phyloP scores from a whole-genome alignment of 345 rosid genomes.

The Passiflora organensis region DNA sequence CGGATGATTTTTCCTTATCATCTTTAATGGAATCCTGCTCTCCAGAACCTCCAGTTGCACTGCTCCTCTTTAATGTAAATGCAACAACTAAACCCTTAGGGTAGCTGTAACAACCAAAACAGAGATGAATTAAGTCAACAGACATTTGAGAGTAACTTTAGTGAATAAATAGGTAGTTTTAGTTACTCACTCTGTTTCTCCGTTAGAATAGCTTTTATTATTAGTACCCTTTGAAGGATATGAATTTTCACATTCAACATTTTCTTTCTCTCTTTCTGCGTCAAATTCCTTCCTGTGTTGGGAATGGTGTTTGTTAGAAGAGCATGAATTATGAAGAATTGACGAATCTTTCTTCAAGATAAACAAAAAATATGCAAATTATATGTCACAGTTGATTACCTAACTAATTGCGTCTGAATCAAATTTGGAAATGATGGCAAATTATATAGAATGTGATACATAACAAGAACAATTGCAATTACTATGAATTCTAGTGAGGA shows the following conservation, averaged over 20 bases:
- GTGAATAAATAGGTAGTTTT: background rate
- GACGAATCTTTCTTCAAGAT: too few relatives aligned
- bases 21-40: slow-evolving; percentile 31
- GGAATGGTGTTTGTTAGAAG: background rate
- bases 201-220: slow-evolving; percentile 38
- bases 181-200: slow-evolving; percentile 47
- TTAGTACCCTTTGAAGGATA: slow-evolving; percentile 34
- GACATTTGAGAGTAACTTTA: background rate
- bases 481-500: too few relatives aligned
- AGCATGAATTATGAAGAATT: background rate
- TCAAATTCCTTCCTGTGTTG: slow-evolving; percentile 79
- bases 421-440: too few relatives aligned
- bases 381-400: too few relatives aligned
- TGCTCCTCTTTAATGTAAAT: slow-evolving; percentile 59
- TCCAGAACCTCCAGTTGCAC: slow-evolving; percentile 31
- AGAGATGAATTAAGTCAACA: slow-evolving; percentile 12
- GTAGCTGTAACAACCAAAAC: slow-evolving; percentile 40
- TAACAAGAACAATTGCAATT: too few relatives aligned
- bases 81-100: slow-evolving; percentile 87
- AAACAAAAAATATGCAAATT: too few relatives aligned
- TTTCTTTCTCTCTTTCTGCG: slow-evolving; percentile 50
- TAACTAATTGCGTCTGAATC: too few relatives aligned
- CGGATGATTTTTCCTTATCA: background rate
- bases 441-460: too few relatives aligned
- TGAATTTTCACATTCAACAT: slow-evolving; percentile 39